Evolutionary conservation across 176 grass and related monocot species (phyloP).

Genomic region (Rhynchospora breviuscula): DNA sequence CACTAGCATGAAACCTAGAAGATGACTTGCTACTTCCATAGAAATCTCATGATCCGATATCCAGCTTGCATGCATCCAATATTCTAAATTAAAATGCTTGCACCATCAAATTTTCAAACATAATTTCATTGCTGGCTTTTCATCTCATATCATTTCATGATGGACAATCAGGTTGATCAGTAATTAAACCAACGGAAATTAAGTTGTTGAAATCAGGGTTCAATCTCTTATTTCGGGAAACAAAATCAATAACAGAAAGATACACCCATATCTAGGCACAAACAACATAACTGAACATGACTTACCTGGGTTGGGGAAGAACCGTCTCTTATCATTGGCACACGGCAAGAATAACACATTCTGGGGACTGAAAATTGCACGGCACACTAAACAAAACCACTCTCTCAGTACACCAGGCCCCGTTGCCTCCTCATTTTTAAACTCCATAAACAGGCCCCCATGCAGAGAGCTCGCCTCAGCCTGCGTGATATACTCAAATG

Average conservation of each 20-base stretch:
- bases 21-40: background rate
- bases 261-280: background rate
- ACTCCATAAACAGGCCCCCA: conserved; percentile 92
- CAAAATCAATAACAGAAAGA: background rate
- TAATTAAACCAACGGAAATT: background rate
- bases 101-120: background rate
- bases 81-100: background rate
- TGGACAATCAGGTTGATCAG: background rate
- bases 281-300: conserved; percentile 4
- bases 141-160: background rate
- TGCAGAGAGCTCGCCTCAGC: conserved; percentile 49
- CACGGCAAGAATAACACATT: conserved; percentile 84
- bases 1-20: background rate
- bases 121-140: background rate
- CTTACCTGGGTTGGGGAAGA: conserved; percentile 96
- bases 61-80: background rate
- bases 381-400: conserved; percentile 91
- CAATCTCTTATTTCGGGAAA: background rate
- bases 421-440: conserved; percentile 98
- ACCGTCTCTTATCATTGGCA: conserved; percentile 67
- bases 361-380: conserved; percentile 80
- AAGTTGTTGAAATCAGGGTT: background rate
- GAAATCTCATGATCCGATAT: background rate
- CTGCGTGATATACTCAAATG: conserved; percentile 71
- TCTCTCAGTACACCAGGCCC: conserved; percentile 96